Conservation (phyloP, 306 rosid genomes). For the Cicer arietinum region DNA sequence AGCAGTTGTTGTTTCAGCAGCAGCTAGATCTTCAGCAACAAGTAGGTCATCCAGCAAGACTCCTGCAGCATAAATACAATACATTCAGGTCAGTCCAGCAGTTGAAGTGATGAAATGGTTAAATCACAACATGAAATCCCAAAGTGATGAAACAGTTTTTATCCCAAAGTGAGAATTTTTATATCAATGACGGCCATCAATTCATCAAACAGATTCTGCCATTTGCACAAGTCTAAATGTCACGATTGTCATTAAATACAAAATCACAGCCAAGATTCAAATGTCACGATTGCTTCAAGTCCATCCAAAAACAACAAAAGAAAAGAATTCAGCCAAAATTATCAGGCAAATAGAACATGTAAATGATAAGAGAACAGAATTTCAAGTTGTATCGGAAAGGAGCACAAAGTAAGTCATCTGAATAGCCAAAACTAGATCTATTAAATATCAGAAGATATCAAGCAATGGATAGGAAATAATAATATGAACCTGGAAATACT, state of each 20-base stretch:
- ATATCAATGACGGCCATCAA: background rate
- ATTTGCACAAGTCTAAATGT: conserved; percentile 14
- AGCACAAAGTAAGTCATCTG: conserved; percentile 25
- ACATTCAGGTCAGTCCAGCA: conserved; percentile 42
- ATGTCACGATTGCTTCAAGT: conserved; percentile 9
- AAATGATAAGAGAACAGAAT: conserved; percentile 20
- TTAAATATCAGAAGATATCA: conserved; percentile 30
- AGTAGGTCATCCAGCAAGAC: conserved; percentile 95
- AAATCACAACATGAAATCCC: conserved; percentile 28
- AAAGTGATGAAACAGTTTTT: conserved; percentile 7
- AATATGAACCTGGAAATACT: conserved; percentile 23
- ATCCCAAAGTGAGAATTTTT: conserved; percentile 12
- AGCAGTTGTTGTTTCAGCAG: conserved; percentile 94
- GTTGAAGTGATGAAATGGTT: conserved; percentile 21
- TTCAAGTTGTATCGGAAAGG: conserved; percentile 29
- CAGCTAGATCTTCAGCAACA: conserved; percentile 99
- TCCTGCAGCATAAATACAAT: conserved; percentile 60
- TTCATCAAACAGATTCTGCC: background rate
- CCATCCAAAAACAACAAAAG: background rate
- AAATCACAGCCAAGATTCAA: conserved; percentile 22
- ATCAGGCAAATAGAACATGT: background rate
- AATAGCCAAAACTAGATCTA: conserved; percentile 34
- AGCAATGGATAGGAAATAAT: conserved; percentile 36
- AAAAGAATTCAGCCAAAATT: conserved; percentile 10
- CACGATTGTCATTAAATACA: conserved; percentile 26